A percentile compares a stretch with the other conserved stretches of the same genome.
Conservation (phyloP, 164 flowering plant species). For the Vitis cinerea region DNA sequence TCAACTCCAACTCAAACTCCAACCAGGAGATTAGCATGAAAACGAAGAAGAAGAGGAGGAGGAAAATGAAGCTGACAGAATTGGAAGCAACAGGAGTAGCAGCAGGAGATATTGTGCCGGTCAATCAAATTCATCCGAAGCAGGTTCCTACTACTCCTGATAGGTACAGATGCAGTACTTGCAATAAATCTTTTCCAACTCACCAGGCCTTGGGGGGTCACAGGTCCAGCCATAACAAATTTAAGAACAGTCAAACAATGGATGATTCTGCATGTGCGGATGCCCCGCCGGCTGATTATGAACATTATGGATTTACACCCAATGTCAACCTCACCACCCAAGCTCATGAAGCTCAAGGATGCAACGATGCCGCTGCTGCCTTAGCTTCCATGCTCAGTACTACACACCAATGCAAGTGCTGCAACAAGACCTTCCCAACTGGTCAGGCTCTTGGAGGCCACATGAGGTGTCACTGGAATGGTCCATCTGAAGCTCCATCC, state of each 20-base stretch:
- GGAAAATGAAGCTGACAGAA: constrained; percentile 25
- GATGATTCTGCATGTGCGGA: neutral
- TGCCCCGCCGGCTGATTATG: neutral
- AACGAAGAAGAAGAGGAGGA: constrained; percentile 23
- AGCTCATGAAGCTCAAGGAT: neutral
- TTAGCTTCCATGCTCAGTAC: too few species aligned
- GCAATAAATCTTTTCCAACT: constrained; percentile 44
- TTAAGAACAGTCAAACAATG: constrained; percentile 5
- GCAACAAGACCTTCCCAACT: constrained; percentile 31
- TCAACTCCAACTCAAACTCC: neutral
- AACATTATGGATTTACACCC: neutral
- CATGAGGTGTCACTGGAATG: constrained; percentile 31
- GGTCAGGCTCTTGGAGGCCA: constrained; percentile 52
- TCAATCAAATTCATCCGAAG: neutral
- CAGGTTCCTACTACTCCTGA: neutral
- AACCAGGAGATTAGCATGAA: neutral
- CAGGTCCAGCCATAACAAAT: constrained; percentile 53
- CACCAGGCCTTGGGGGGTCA: constrained; percentile 82
- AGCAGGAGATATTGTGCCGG: neutral
- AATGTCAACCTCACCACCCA: neutral
- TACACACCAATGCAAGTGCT: constrained; percentile 28
- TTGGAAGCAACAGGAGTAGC: constrained; percentile 27
- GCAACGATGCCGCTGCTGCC: neutral
- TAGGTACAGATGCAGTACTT: constrained; percentile 35
- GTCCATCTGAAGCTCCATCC: constrained; percentile 7